Evolutionary conservation across 805 yeast genomes (phyloP).

Genomic region (Brettanomyces naardenensis): DNA sequence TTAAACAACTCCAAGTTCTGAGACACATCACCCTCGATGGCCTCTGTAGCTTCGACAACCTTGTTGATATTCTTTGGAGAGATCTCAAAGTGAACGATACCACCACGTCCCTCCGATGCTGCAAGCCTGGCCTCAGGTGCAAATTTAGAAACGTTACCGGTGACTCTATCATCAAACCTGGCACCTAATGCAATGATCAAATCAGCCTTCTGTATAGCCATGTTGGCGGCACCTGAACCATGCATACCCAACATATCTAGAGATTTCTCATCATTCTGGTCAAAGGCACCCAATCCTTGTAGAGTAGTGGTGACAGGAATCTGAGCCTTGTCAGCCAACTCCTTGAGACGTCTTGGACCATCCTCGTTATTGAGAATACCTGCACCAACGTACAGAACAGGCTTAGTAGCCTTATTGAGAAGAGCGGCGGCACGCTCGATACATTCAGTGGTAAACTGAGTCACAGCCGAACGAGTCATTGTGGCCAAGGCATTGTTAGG

Average conservation of each 20-base stretch:
- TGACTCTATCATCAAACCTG: slow-evolving; percentile 97
- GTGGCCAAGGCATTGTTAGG: slow-evolving; percentile 66
- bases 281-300: slow-evolving; percentile 91
- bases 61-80: slow-evolving; percentile 96
- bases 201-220: slow-evolving; percentile 91
- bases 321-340: slow-evolving; percentile 80
- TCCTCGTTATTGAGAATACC: slow-evolving; percentile 77
- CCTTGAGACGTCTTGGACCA: slow-evolving; percentile 73
- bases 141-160: slow-evolving; percentile 75
- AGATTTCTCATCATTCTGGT: slow-evolving; percentile 84
- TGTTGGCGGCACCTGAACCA: slow-evolving; percentile 90
- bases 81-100: slow-evolving; percentile 94
- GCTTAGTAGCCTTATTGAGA: slow-evolving; percentile 77
- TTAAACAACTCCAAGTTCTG: slow-evolving; percentile 64
- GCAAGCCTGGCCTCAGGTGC: slow-evolving; percentile 93
- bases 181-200: slow-evolving; percentile 92
- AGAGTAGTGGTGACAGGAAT: slow-evolving; percentile 96
- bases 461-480: slow-evolving; percentile 61
- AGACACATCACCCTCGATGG: slow-evolving; percentile 94
- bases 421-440: slow-evolving; percentile 71
- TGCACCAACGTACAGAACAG: slow-evolving; percentile 85
- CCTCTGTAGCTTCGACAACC: slow-evolving; percentile 93
- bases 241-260: slow-evolving; percentile 98
- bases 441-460: slow-evolving; percentile 67
- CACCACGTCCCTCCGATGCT: slow-evolving; percentile 83